Evolutionary conservation across 805 yeast species (phyloP).

Genomic region (Candida loeiensis): DNA sequence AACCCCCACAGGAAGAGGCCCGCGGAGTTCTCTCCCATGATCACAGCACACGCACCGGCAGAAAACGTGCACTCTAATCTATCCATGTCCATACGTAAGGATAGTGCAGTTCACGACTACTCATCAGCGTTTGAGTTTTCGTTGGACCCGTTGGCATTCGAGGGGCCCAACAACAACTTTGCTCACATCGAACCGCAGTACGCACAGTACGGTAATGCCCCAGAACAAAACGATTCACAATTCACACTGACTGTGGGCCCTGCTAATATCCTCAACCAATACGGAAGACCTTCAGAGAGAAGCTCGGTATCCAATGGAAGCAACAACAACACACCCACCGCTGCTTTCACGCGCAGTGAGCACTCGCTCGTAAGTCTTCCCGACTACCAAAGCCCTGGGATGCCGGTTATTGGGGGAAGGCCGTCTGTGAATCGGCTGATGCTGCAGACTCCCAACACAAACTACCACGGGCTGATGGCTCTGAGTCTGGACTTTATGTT

Average conservation of each 20-base stretch:
- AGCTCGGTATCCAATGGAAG: constrained; percentile 9
- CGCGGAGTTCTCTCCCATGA: constrained; percentile 21
- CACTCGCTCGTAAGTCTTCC: constrained; percentile 30
- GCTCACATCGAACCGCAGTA: constrained; percentile 4
- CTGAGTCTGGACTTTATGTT: constrained; percentile 6
- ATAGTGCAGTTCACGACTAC: constrained; percentile 5
- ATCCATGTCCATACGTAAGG: constrained; percentile 17
- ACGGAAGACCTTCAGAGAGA: background rate
- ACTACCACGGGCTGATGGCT: constrained; percentile 4
- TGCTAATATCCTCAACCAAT: constrained; percentile 7
- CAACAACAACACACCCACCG: constrained; percentile 19
- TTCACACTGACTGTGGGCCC: constrained; percentile 10
- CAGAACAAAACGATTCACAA: background rate
- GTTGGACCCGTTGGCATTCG: constrained; percentile 48
- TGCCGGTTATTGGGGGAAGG: constrained; percentile 9
- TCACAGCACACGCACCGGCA: constrained; percentile 5
- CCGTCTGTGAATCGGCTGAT: constrained; percentile 12
- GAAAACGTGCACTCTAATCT: constrained; percentile 12
- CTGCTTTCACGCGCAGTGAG: constrained; percentile 21
- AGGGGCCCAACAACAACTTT: constrained; percentile 33
- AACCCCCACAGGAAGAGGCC: constrained; percentile 17
- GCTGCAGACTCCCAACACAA: constrained; percentile 19
- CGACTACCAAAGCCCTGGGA: constrained; percentile 19
- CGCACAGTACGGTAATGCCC: constrained; percentile 2
- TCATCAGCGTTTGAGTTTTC: constrained; percentile 28